These are phyloP conservation scores for Phialophora expanda DNA, from an alignment of 2,329 filamentous ascomycete species.

Conservation along the genomic window DNA sequence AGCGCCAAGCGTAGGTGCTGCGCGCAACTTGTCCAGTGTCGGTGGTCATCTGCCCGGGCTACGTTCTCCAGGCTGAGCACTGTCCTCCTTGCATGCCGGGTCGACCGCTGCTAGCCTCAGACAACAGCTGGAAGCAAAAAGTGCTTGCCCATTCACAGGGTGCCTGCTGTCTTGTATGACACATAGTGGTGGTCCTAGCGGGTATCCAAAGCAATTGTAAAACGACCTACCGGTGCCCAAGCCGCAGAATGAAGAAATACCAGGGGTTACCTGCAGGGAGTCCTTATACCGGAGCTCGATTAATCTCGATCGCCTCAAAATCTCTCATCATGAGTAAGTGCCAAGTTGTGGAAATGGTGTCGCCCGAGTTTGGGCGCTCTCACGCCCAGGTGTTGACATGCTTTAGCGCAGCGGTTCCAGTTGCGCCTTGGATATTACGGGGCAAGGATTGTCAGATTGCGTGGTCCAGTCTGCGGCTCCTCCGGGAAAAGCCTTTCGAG, in stretches of 20 bases:
- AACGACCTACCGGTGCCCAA: not conserved
- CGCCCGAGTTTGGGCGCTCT: not conserved
- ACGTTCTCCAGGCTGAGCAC: not conserved
- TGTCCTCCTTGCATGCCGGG: not conserved
- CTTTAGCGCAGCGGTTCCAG: not conserved
- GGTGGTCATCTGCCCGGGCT: not conserved
- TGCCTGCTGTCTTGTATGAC: not conserved
- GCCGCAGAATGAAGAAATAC: not conserved
- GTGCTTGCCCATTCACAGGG: not conserved
- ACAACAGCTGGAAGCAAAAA: not conserved
- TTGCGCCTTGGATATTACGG: not conserved
- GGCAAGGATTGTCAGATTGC: not conserved
- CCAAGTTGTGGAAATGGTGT: not conserved
- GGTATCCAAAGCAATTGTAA: not conserved
- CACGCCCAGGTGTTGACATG: not conserved
- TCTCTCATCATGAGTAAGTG: not conserved
- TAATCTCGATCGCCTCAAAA: not conserved
- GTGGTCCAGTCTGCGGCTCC: conserved; percentile 10
- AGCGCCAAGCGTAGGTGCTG: not conserved
- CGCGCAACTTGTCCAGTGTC: not conserved
- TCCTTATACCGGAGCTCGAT: not conserved
- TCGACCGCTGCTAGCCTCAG: not conserved
- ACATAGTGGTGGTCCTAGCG: not conserved
- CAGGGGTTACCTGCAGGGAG: not conserved
- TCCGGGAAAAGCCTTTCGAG: not conserved